A percentile compares a stretch with the other conserved stretches of the same genome.
Conservation (phyloP, 208 protist species). For the Trypanosomatidae sp. region DNA sequence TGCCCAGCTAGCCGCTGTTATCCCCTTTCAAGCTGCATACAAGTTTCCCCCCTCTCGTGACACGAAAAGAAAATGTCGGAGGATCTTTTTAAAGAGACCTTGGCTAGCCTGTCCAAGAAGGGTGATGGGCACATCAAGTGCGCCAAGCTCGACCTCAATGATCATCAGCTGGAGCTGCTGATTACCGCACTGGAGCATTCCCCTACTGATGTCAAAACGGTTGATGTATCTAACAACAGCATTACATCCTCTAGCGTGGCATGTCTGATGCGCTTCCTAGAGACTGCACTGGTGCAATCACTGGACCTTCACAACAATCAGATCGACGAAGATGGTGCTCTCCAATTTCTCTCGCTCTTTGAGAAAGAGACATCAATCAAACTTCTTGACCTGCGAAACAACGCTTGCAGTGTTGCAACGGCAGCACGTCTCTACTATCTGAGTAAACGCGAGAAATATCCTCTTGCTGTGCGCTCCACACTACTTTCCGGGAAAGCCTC, state of each 20-base stretch:
- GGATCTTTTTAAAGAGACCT: slow-evolving; percentile 39
- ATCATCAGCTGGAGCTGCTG: slow-evolving; percentile 55
- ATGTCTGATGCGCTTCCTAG: slow-evolving; percentile 45
- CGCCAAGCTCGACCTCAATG: slow-evolving; percentile 32
- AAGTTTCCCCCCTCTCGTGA: background rate
- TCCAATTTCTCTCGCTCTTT: slow-evolving; percentile 54
- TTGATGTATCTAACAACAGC: slow-evolving; percentile 61
- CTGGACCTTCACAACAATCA: slow-evolving; percentile 60
- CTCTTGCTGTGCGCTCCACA: slow-evolving; percentile 36
- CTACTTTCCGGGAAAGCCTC: slow-evolving; percentile 41
- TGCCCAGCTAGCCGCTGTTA: background rate
- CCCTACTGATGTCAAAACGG: slow-evolving; percentile 30
- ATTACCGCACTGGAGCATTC: slow-evolving; percentile 65
- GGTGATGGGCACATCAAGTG: slow-evolving; percentile 52
- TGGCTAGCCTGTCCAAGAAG: slow-evolving; percentile 39
- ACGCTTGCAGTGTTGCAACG: slow-evolving; percentile 44
- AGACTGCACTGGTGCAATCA: slow-evolving; percentile 37
- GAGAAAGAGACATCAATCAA: slow-evolving; percentile 21
- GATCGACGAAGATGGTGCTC: slow-evolving; percentile 65
- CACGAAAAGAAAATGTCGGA: slow-evolving; percentile 13
- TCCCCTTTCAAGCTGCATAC: background rate
- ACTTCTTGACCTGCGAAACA: slow-evolving; percentile 41
- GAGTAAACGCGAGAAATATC: slow-evolving; percentile 34
- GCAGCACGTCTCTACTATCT: slow-evolving; percentile 54
- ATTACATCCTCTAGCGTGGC: slow-evolving; percentile 54